Conservation (phyloP, 1,284 basidiomycete species). For the Coniferiporia weirii region DNA sequence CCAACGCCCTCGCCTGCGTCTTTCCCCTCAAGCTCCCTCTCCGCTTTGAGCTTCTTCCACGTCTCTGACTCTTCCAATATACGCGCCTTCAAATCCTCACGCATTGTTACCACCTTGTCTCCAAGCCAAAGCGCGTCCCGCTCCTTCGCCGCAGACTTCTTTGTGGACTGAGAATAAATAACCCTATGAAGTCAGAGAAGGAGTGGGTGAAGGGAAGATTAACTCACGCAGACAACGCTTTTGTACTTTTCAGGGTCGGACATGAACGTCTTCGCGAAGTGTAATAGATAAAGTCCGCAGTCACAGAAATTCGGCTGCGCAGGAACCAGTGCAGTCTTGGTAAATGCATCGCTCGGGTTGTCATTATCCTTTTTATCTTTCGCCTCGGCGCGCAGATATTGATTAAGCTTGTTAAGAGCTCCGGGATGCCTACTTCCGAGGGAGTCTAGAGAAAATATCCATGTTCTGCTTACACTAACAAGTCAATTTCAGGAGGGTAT, state of each 20-base stretch:
- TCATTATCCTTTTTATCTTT: constrained; percentile 61
- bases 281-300: constrained; percentile 81
- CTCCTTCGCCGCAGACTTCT: constrained; percentile 19
- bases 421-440: constrained; percentile 65
- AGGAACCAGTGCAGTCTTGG: constrained; percentile 60
- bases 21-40: constrained; percentile 30
- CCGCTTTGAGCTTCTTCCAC: constrained; percentile 37
- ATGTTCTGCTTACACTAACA: constrained; percentile 44
- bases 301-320: constrained; percentile 81
- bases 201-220: neutral
- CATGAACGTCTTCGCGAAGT: constrained; percentile 73
- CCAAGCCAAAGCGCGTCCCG: constrained; percentile 41
- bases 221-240: constrained; percentile 12
- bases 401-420: constrained; percentile 54
- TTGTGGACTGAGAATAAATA: constrained; percentile 28
- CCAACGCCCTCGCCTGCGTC: constrained; percentile 8
- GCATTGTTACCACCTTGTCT: constrained; percentile 29
- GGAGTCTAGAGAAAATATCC: constrained; percentile 86
- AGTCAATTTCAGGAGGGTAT: neutral
- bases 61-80: constrained; percentile 35
- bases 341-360: constrained; percentile 37
- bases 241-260: constrained; percentile 37
- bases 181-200: neutral
- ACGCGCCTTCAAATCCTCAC: constrained; percentile 31
- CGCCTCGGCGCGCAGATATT: constrained; percentile 79